phyloP scores from a whole-genome alignment of 768 basidiomycete genomes.

The Psilocybe cubensis region DNA sequence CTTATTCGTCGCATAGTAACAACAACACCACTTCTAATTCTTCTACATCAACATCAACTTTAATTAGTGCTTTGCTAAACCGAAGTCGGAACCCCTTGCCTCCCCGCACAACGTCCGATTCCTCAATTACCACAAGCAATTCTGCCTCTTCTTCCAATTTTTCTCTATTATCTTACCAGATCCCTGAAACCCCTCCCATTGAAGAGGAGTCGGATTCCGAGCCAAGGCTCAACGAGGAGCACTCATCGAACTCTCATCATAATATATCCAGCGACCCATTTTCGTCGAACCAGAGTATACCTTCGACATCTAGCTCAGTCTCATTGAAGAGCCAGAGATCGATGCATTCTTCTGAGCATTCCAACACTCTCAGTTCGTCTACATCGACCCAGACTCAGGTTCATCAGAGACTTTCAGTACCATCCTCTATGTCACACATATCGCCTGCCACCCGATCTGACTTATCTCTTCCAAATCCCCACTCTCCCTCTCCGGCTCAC shows the following conservation, averaged over 20 bases:
- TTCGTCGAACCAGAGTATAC: conserved; percentile 8
- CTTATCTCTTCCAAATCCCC: conserved; percentile 24
- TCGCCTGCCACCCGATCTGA: conserved; percentile 10
- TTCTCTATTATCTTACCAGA: conserved; percentile 24
- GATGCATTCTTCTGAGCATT: background rate
- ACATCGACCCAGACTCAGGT: conserved; percentile 5
- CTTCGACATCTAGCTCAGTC: conserved; percentile 5
- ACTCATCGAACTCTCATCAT: background rate
- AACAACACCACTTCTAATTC: conserved; percentile 4
- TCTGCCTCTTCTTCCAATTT: conserved; percentile 18
- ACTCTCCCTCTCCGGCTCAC: conserved; percentile 19
- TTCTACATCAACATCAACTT: conserved; percentile 13
- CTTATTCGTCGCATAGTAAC: background rate
- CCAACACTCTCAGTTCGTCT: background rate
- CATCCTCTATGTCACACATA: conserved; percentile 1
- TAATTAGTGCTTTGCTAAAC: conserved; percentile 13
- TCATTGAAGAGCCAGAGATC: conserved; percentile 12
- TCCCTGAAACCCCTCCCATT: conserved; percentile 24
- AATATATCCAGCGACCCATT: background rate
- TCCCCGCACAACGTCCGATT: conserved; percentile 20
- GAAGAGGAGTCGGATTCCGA: conserved; percentile 16
- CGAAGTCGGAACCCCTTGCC: conserved; percentile 20
- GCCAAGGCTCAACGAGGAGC: background rate
- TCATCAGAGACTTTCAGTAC: conserved; percentile 1
- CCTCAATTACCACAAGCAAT: conserved; percentile 15